These are phyloP conservation scores for Parietichytrium sp. DNA, from an alignment of 108 stramenopile genomes.

Conservation along the genomic window DNA sequence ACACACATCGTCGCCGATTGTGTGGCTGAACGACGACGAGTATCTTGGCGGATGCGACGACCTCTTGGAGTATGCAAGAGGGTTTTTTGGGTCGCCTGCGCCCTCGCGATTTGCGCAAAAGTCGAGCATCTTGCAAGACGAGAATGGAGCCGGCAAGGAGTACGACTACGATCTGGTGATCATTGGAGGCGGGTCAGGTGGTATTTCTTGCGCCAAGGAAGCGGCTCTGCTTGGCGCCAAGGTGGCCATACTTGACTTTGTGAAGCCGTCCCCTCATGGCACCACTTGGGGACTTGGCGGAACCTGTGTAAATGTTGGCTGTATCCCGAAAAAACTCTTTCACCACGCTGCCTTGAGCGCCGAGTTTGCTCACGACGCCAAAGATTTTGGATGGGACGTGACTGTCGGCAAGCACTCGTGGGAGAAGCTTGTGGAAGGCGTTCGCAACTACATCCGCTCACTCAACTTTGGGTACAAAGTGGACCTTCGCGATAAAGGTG, in stretches of 20 bases:
- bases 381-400: constrained; percentile 71
- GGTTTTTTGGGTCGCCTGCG: neutral
- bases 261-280: constrained; percentile 88
- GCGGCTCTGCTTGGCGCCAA: constrained; percentile 84
- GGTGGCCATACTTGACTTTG: constrained; percentile 90
- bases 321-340: constrained; percentile 99
- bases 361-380: constrained; percentile 64
- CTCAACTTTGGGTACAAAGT: constrained; percentile 95
- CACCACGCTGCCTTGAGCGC: constrained; percentile 77
- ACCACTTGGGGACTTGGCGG: constrained; percentile 96
- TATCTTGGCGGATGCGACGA: constrained; percentile 52
- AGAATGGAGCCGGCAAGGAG: constrained; percentile 60
- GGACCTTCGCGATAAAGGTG: constrained; percentile 84
- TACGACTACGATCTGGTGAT: constrained; percentile 96
- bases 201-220: constrained; percentile 77
- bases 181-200: constrained; percentile 95
- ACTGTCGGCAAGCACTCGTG: constrained; percentile 56
- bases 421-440: constrained; percentile 71
- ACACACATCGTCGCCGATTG: constrained; percentile 40
- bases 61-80: constrained; percentile 40
- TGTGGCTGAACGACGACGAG: neutral
- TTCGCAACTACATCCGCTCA: constrained; percentile 90
- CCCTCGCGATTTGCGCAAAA: neutral
- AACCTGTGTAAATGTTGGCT: constrained; percentile 92
- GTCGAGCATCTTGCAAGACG: constrained; percentile 69